Evolutionary conservation across 345 rosid genomes (phyloP).

Genomic region (Durio zibethinus): DNA sequence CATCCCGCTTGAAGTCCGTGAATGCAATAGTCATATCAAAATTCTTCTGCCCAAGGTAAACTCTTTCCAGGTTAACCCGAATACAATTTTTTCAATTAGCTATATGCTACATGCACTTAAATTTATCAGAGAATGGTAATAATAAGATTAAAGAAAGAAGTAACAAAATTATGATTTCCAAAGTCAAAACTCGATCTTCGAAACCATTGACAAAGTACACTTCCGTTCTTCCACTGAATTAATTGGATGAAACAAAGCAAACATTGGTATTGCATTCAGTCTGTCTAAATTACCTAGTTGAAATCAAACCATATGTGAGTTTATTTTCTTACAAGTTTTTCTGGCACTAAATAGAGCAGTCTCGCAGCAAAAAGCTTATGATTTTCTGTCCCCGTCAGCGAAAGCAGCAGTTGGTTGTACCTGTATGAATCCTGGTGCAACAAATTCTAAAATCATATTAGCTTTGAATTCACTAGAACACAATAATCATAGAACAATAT

Average conservation of each 20-base stretch:
- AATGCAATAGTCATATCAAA: conserved; percentile 54
- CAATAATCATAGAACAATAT: neutral
- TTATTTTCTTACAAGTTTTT: neutral
- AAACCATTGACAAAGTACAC: neutral
- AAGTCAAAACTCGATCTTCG: neutral
- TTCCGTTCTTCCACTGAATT: neutral
- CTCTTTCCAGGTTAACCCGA: conserved; percentile 44
- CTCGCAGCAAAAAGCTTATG: neutral
- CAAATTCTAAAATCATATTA: neutral
- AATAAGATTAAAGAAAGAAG: neutral
- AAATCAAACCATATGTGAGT: neutral
- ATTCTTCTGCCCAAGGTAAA: conserved; percentile 52
- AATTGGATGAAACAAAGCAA: neutral
- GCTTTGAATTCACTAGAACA: neutral
- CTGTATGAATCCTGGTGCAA: neutral
- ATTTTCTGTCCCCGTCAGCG: neutral
- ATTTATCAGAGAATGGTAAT: neutral
- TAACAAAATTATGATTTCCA: neutral
- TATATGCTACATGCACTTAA: neutral
- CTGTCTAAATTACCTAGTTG: neutral
- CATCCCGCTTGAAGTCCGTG: conserved; percentile 55
- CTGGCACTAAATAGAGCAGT: neutral
- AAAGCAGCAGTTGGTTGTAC: neutral
- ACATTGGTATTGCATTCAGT: neutral
- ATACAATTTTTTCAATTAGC: neutral